Evolutionary conservation across 116 monocot genomes (phyloP), one percentile per base, ranked within the genome.

Genomic region (Trichopus zeylanicus): DNA sequence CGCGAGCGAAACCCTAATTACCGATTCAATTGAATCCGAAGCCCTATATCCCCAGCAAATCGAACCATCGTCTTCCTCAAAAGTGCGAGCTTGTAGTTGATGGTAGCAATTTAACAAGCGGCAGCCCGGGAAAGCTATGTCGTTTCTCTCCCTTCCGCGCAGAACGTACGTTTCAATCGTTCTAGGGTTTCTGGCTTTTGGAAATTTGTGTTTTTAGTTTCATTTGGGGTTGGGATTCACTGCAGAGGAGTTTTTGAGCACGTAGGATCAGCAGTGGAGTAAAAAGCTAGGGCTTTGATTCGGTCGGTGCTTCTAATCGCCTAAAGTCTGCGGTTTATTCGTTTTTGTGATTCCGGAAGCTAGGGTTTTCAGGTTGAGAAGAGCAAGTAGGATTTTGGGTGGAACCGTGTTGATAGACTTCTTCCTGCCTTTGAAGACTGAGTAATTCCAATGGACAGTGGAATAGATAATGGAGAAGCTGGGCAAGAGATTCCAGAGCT

Each of bases 381-480:
- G 12, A 42, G 3, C n/a, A 42, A 16, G 3, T 3, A 42, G 42
- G 42, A n/a, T 42, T 42, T 42, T 42, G 42, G 13, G 42, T 2
- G 13, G 13, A 1, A 16, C n/a, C n/a, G 13, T 42, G 42, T 7
- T 42, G 13, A 13, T 13, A 12, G 13, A n/a, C 3, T 42, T 42
- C n/a, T 13, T 42, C n/a, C n/a, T 13, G 12, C 1, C 15, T 37
- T 37, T 8, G 37, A 37, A 37, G 37, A 11, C 37, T 13, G 42
- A 15, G 8, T 42, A n/a, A n/a, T 13, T 42, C 13, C 42, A 51
- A 81, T 76, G 74, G 64, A 67, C 22, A 73, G 67, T 47, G 29
- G 8, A 28, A 55, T n/a, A 18, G 74, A 67, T 37, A 70, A 63
- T 46, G 65, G 25, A 12, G 73, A 63, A 0, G 21, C 59, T 15